phyloP scores from a whole-genome alignment of 1,284 basidiomycete genomes.

The Leccinum angustisporum region DNA sequence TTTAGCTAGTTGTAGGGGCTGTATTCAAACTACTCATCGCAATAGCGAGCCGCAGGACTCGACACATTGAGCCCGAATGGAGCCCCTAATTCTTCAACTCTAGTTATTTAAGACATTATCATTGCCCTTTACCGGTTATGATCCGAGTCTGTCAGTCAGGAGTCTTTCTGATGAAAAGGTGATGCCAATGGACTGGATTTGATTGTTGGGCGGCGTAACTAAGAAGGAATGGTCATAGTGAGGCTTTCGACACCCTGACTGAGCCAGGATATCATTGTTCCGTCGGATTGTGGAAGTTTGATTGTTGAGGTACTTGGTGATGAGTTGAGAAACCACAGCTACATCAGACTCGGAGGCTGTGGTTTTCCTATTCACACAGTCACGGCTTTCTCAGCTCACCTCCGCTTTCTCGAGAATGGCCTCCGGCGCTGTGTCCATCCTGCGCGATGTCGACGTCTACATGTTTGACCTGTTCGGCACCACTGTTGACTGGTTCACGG shows the following conservation, averaged over 20 bases:
- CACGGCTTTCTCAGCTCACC: not conserved
- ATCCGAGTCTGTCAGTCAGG: slow-evolving; percentile 56
- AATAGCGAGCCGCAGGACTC: slow-evolving; percentile 40
- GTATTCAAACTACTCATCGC: slow-evolving; percentile 36
- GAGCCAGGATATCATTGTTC: slow-evolving; percentile 66
- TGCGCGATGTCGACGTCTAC: slow-evolving; percentile 47
- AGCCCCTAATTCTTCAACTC: slow-evolving; percentile 34
- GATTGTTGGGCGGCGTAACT: slow-evolving; percentile 55
- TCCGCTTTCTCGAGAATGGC: slow-evolving; percentile 6
- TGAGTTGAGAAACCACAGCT: slow-evolving; percentile 58
- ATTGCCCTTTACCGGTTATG: slow-evolving; percentile 50
- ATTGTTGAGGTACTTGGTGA: slow-evolving; percentile 74
- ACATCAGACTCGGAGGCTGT: slow-evolving; percentile 43
- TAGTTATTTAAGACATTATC: not conserved
- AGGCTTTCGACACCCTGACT: slow-evolving; percentile 60
- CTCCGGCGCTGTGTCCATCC: not conserved
- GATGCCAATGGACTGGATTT: slow-evolving; percentile 70
- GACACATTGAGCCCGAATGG: slow-evolving; percentile 76
- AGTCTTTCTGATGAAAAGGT: slow-evolving; percentile 51
- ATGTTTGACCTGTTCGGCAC: slow-evolving; percentile 69
- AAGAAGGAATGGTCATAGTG: slow-evolving; percentile 61
- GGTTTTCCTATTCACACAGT: slow-evolving; percentile 17
- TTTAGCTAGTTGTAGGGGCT: slow-evolving; percentile 62
- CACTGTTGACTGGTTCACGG: slow-evolving; percentile 58
- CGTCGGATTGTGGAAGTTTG: slow-evolving; percentile 54